Evolutionary conservation across 495 filamentous ascomycete genomes (phyloP).

Genomic region (Penicillium paxilli): DNA sequence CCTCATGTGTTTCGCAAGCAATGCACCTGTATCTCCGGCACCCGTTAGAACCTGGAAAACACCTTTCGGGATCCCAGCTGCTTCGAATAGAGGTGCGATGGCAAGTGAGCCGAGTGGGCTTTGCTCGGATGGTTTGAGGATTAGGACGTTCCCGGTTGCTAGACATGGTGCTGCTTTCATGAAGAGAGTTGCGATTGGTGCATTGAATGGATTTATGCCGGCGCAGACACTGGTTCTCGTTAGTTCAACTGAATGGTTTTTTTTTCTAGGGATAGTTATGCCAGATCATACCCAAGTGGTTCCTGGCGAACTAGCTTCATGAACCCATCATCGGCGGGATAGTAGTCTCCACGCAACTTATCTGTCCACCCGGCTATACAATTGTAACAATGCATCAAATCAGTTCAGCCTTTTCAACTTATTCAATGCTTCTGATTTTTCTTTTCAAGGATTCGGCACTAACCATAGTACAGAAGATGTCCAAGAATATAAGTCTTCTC

Average conservation of each 20-base stretch:
- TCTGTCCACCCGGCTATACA: slow-evolving; percentile 17
- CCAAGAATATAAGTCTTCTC: not conserved
- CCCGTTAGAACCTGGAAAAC: slow-evolving; percentile 86
- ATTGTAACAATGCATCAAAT: too few species aligned
- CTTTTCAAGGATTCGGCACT: not conserved
- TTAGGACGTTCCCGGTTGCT: slow-evolving; percentile 57
- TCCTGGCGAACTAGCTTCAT: slow-evolving; percentile 26
- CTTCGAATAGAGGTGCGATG: slow-evolving; percentile 70
- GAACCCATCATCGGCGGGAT: slow-evolving; percentile 15
- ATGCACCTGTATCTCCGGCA: slow-evolving; percentile 65
- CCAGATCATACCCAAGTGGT: slow-evolving; percentile 11
- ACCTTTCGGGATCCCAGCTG: slow-evolving; percentile 84
- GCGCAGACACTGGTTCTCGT: slow-evolving; percentile 1
- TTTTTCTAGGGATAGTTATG: not conserved
- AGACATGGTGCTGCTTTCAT: slow-evolving; percentile 51
- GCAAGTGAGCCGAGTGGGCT: slow-evolving; percentile 86
- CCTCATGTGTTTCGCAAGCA: slow-evolving; percentile 8
- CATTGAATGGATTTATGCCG: slow-evolving; percentile 14
- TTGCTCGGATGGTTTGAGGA: slow-evolving; percentile 87
- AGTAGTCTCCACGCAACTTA: slow-evolving; percentile 17
- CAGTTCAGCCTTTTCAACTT: too few species aligned
- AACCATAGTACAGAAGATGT: not conserved
- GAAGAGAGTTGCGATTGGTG: slow-evolving; percentile 1
- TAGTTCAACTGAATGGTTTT: not conserved
- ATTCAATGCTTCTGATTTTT: not conserved